phyloP scores from a whole-genome alignment of 768 basidiomycete genomes.

The Lactarius deliciosus region DNA sequence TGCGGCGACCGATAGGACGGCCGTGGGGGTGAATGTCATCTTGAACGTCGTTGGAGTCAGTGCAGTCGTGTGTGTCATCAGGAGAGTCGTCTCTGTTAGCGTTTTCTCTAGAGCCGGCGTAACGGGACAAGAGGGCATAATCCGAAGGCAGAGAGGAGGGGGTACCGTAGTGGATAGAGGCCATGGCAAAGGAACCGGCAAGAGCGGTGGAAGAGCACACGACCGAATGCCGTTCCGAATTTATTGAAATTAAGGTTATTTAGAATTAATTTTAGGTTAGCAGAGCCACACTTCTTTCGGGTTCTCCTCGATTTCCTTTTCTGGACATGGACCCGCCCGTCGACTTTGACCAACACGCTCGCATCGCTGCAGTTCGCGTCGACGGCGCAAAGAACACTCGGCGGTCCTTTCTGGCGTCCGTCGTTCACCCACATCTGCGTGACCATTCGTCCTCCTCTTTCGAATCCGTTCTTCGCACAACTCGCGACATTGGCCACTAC shows the following conservation, averaged over 20 bases:
- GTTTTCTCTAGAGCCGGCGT: conserved; percentile 35
- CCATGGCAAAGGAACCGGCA: conserved; percentile 29
- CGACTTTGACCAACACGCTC: conserved; percentile 59
- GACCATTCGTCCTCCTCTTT: conserved; percentile 42
- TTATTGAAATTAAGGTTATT: not conserved
- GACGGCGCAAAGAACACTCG: conserved; percentile 76
- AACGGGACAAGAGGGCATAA: conserved; percentile 60
- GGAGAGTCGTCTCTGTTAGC: conserved; percentile 10
- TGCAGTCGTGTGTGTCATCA: conserved; percentile 10
- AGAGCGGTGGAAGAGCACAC: not conserved
- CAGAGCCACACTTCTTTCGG: not conserved
- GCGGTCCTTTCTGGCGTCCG: conserved; percentile 72
- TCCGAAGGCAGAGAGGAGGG: conserved; percentile 65
- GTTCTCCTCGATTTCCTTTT: not conserved
- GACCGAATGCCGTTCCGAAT: not conserved
- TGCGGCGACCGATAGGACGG: conserved; percentile 27
- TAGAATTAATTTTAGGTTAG: too few relatives aligned
- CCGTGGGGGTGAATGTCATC: not conserved
- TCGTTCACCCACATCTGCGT: conserved; percentile 66
- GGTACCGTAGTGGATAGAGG: conserved; percentile 49
- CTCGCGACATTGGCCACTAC: conserved; percentile 61
- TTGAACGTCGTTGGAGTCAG: not conserved
- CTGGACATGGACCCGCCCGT: conserved; percentile 13
- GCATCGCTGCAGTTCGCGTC: conserved; percentile 76
- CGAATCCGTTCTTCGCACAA: conserved; percentile 66